Base-by-base conservation (phyloP, 2,329 filamentous ascomycete species). In the Apiospora pterosperma region DNA sequence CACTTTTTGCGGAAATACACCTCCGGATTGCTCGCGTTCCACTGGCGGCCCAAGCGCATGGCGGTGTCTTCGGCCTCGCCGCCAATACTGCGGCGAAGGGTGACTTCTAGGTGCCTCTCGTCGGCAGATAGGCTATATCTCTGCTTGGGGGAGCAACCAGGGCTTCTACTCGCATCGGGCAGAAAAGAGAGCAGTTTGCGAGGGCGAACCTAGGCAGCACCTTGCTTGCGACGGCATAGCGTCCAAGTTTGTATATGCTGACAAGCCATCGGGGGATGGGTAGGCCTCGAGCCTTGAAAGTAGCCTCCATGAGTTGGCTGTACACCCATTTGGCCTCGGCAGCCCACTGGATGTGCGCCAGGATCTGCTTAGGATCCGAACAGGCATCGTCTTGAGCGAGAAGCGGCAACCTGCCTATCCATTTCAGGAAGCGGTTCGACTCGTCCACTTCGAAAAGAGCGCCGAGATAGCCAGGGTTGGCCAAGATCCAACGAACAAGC, bases 21-120 rank as follows among this genome's bases (percentile, higher is more conserved):
- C 38, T 72, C 69, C 3, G 63, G 42, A 60, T 71, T 65, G 34
- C 61, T n/a, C 34, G 63, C 69, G 34, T 64, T 42, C 69, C 67
- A 71, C 48, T 66, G 61, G 36, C 60, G 62, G 62, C 63, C 67
- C 36, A 67, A 55, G 39, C 61, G 55, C 28, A 58, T 42, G 25
- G 63, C 52, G 28, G 58, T 39, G 42, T 19, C 10, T 34, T n/a
- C 36, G 34, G 28, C n/a, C 36, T 55, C 65, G 41, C 41, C 39
- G 19, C 36, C 62, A 38, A 34, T 52, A 28, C 62, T 36, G 28
- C 61, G 34, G 34, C 62, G 16, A 25, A 65, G 31, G 59, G 65
- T 39, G 52, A 21, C 48, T 36, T 11, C 59, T 25, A 66, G 63
- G 36, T 44, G 42, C 19, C 42, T 62, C 44, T 61, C 48, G 31